Conservation (phyloP, 495 filamentous ascomycete species). For the Paragyromitra xinjiangensis region DNA sequence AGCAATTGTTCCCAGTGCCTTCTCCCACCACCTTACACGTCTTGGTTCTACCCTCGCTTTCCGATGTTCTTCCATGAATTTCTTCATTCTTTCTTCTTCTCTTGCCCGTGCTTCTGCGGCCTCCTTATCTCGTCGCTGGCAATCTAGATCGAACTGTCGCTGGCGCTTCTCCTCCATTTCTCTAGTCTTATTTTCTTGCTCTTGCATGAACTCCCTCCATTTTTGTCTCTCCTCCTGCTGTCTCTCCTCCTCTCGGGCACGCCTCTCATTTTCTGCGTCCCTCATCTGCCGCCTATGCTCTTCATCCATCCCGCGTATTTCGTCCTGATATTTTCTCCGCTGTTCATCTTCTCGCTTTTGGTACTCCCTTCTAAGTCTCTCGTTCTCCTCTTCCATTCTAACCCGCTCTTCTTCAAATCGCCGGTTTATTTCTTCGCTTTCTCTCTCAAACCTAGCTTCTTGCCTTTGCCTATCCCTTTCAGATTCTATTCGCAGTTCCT, state of each 20-base stretch:
- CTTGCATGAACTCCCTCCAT: constrained; percentile 6
- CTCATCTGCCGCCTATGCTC: background rate
- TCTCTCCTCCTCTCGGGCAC: background rate
- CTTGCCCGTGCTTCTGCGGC: background rate
- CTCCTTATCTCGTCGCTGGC: background rate
- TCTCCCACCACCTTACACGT: background rate
- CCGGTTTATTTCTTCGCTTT: background rate
- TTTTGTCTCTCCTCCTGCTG: background rate
- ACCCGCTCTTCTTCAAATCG: background rate
- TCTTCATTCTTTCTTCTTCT: constrained; percentile 8
- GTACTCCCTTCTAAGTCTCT: background rate
- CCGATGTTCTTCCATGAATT: constrained; percentile 8
- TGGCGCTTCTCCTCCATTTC: background rate
- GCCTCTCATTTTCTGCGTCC: background rate
- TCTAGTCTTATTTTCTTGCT: background rate
- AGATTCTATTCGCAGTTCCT: constrained; percentile 1
- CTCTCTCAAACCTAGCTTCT: background rate
- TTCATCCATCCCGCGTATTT: background rate
- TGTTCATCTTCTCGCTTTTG: background rate
- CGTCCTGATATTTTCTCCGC: background rate
- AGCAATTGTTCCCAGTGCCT: background rate
- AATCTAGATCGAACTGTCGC: background rate
- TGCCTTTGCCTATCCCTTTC: constrained; percentile 1
- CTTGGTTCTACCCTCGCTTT: background rate
- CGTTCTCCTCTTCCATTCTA: background rate